Conservation (phyloP, 106 monocot species). For the Apostasia ramifera region DNA sequence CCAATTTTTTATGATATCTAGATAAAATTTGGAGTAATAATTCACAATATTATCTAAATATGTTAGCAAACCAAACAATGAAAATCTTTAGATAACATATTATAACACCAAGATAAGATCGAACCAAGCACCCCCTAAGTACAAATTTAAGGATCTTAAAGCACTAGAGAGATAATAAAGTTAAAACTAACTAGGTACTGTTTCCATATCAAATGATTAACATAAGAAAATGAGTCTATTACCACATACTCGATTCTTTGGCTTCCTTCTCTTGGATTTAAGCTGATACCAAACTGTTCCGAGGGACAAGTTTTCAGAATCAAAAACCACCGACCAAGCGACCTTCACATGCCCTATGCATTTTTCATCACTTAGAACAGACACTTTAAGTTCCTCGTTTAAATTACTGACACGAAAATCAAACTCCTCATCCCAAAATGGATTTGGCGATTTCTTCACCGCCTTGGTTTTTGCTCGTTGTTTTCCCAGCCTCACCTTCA, state of each 20-base stretch:
- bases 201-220: no score
- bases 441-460: background rate
- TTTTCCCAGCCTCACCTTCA: background rate
- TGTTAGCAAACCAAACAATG: no score
- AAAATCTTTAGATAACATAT: no score
- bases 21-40: no score
- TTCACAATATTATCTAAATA: no score
- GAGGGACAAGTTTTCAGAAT: background rate
- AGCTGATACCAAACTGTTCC: slow-evolving; percentile 3
- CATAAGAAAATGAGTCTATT: background rate
- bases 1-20: no score
- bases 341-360: background rate
- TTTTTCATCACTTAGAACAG: background rate
- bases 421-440: slow-evolving; percentile 2
- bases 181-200: no score
- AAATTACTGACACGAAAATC: background rate
- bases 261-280: background rate
- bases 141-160: no score
- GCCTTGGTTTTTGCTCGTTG: background rate
- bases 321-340: background rate
- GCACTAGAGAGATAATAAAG: no score
- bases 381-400: slow-evolving; percentile 2
- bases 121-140: no score
- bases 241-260: slow-evolving; percentile 2
- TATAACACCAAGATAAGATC: no score